Percentiles rank a stretch among this genome's conserved stretches.
phyloP scores from a whole-genome alignment of 257 asterid species.

The Coffea canephora region DNA sequence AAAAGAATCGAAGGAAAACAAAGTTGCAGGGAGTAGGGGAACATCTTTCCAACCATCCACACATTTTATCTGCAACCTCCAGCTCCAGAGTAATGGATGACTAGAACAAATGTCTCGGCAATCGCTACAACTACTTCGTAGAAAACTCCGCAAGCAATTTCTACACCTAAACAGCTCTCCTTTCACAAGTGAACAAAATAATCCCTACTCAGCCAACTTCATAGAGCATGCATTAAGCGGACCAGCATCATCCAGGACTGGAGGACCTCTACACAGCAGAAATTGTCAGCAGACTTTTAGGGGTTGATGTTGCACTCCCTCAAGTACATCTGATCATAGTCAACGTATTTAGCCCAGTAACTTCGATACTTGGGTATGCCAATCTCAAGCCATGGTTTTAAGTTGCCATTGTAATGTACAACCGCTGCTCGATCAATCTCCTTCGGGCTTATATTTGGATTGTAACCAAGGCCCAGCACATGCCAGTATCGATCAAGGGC shows the following conservation, averaged over 20 bases:
- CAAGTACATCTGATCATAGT: conserved; percentile 65
- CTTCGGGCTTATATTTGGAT: conserved; percentile 61
- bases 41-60: conserved; percentile 27
- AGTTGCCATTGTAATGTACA: conserved; percentile 79
- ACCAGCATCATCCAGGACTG: not conserved
- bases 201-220: conserved; percentile 12
- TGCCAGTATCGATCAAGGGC: conserved; percentile 83
- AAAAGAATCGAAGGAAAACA: not conserved
- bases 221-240: conserved; percentile 8
- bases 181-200: conserved; percentile 2
- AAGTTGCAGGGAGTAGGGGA: not conserved
- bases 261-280: conserved; percentile 14
- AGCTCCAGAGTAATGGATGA: conserved; percentile 16
- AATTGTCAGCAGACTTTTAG: conserved; percentile 20
- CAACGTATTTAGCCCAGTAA: conserved; percentile 71
- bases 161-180: conserved; percentile 17
- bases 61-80: conserved; percentile 14
- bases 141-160: conserved; percentile 2
- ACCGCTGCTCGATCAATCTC: conserved; percentile 86
- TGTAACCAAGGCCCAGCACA: conserved; percentile 90
- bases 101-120: conserved; percentile 12
- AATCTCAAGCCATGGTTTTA: conserved; percentile 97
- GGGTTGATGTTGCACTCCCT: conserved; percentile 86
- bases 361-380: conserved; percentile 71
- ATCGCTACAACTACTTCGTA: not conserved